Evolutionary conservation across 2,329 filamentous ascomycete genomes (phyloP).

Genomic region (Sclerotiophoma versabilis): DNA sequence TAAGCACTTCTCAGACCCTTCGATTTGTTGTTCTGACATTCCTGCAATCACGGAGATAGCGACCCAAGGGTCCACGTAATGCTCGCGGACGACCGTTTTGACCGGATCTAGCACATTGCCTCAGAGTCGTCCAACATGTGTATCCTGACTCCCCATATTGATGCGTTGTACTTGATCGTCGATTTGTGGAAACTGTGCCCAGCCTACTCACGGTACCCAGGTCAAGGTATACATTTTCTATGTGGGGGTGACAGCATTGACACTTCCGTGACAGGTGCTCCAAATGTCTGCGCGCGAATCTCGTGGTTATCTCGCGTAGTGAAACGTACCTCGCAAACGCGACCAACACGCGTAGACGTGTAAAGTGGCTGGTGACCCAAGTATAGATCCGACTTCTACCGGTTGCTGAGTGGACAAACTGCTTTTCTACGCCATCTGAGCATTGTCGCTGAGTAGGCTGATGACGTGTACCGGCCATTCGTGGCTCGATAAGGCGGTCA

Average conservation of each 20-base stretch:
- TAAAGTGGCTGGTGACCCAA: constrained; percentile 6
- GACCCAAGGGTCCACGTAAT: constrained; percentile 9
- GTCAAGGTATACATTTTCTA: neutral
- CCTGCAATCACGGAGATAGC: constrained; percentile 1
- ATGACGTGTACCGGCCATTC: neutral
- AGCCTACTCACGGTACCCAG: constrained; percentile 13
- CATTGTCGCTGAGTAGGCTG: neutral
- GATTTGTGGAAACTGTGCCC: neutral
- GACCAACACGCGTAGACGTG: constrained; percentile 7
- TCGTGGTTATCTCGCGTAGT: constrained; percentile 13
- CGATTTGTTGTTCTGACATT: neutral
- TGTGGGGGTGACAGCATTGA: constrained; percentile 16
- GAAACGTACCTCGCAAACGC: constrained; percentile 10
- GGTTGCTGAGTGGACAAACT: neutral
- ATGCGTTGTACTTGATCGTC: constrained; percentile 15
- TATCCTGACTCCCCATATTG: constrained; percentile 5
- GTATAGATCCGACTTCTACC: neutral
- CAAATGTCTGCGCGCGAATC: constrained; percentile 10
- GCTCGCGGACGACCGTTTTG: neutral
- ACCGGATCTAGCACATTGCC: neutral
- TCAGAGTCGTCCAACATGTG: neutral
- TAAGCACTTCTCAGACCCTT: neutral
- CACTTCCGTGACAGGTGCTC: constrained; percentile 7
- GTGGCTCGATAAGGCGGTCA: neutral
- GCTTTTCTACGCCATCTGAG: neutral